Evolutionary conservation across 306 rosid genomes (phyloP), one percentile per base, ranked within the genome.

Genomic region (Corylus americana): DNA sequence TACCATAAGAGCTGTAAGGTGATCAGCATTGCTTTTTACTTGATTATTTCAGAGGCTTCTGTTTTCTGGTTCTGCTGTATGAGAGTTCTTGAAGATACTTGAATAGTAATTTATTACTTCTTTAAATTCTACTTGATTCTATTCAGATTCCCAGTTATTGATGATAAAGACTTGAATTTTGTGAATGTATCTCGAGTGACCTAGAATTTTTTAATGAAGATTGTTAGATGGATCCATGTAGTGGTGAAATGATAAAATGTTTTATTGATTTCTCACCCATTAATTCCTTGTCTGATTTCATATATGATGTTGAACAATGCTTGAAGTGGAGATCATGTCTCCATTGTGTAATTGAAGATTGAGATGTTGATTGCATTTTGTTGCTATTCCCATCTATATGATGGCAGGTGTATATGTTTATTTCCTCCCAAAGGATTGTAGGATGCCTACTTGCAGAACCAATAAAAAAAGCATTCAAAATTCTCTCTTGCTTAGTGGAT

Each of bases 401-500:
- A 25, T 73, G 80, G 68, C 90, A 93, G 91, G 91, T 86, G n/a
- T 92, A 88, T 83, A 79, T 94, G 71, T 94, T 88, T 51, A 86
- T 92, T 79, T 87, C 85, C 57, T 86, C 76, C 4, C 89, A 81
- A 42, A 87, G 90, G 83, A 75, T 94, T 77, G 84, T 80, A 49
- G 93, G 94, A 8, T 92, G 97, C 70, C 73, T 88, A 42, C 85
- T 92, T 78, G 96, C 86, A 0, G 93, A 94, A 71, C 94, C 93
- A 71, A 90, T 91, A 77, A 74, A 82, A 75, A 81, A 92, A 77
- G 98, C 97, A 55, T 88, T 90, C 85, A 87, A 81, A 77, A 84
- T 90, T 25, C 39, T 87, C 44, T 87, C 96, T 71, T 73, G 74
- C 73, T 87, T 89, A 2, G 62, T 12, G 53, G 80, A 79, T 67